Base-by-base conservation (phyloP, 306 rosid species). In the Medicago arabica region DNA sequence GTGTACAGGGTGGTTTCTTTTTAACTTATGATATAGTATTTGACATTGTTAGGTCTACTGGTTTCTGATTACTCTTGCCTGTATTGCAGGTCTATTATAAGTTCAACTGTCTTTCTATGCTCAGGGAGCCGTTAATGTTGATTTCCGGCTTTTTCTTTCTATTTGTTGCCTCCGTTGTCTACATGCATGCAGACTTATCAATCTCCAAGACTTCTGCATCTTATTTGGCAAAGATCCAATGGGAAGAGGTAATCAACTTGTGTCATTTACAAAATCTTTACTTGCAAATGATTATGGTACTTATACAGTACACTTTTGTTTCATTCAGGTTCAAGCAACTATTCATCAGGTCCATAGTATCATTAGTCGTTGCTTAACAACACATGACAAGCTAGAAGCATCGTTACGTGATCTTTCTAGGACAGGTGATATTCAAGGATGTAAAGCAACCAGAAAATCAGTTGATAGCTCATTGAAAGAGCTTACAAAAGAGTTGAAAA, bases 171-270 rank as follows among this genome's bases (percentile, higher is more conserved):
- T 87, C 93, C 81, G 86, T 90, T 76, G 76, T 88, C 44, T 96
- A 89, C 84, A 77, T 83, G 87, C 98, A 86, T 74, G 95, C 83
- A 31, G 99, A 96, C 82, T 66, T 92, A 86, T 89, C 98, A 72
- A 92, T 96, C 79, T 92, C 99, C 70, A 96, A 96, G 78, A 88
- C 96, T 67, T 96, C 99, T 67, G 87, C 99, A 18, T 84, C 96
- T 79, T 96, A 96, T 86, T 69, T 96, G 86, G 98, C 98, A 41
- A 90, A 89, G 80, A 83, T 90, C 72, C 98, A 92, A 83, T 92
- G 98, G 99, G 99, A 96, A 79, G 98, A 96, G 88, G 99, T 92
- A 80, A 76, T 83, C 67, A 71, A 31, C 63, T 63, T 57, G 60
- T 77, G 34, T 74, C 54, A 43, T 63, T n/a, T 64, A 18, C 69